A percentile compares a stretch with the other conserved stretches of the same genome.
Conservation (phyloP, 164 flowering plant genomes). For the Berberis vulgaris region DNA sequence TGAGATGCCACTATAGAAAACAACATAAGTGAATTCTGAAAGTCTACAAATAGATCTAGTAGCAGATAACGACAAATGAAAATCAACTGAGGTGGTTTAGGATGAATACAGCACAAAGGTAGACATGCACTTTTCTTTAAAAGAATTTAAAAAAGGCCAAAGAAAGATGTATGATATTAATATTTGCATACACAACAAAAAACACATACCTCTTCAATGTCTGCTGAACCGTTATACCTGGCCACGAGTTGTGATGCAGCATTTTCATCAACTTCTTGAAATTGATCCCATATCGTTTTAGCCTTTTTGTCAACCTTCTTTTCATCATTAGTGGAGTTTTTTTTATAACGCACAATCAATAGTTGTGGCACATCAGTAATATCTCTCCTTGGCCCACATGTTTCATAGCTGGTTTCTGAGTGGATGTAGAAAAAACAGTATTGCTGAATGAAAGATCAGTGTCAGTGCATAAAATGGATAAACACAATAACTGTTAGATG, state of each 20-base stretch:
- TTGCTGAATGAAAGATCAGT: slow-evolving; percentile 33
- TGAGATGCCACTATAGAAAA: too few relatives aligned
- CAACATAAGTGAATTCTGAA: too few relatives aligned
- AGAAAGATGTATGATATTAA: too few relatives aligned
- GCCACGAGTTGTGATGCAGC: slow-evolving; percentile 88
- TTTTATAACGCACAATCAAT: slow-evolving; percentile 74
- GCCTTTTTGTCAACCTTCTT: slow-evolving; percentile 30
- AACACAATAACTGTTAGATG: neutral
- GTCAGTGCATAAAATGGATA: slow-evolving; percentile 10
- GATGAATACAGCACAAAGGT: too few relatives aligned
- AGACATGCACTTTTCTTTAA: too few relatives aligned
- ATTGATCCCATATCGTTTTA: slow-evolving; percentile 30
- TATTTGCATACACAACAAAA: neutral
- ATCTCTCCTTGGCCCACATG: slow-evolving; percentile 83
- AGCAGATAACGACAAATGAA: too few relatives aligned
- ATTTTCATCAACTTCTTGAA: slow-evolving; percentile 40
- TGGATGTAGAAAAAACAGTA: slow-evolving; percentile 70
- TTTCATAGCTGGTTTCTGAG: slow-evolving; percentile 59
- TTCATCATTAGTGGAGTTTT: slow-evolving; percentile 43
- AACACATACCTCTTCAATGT: slow-evolving; percentile 47
- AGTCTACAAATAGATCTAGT: too few relatives aligned
- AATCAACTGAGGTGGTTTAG: too few relatives aligned
- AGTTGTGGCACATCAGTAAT: slow-evolving; percentile 51
- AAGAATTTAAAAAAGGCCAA: too few relatives aligned
- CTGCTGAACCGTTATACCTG: slow-evolving; percentile 64